These are phyloP conservation scores for Gleditsia sinensis DNA, from an alignment of 306 rosid species.

Conservation along the genomic window DNA sequence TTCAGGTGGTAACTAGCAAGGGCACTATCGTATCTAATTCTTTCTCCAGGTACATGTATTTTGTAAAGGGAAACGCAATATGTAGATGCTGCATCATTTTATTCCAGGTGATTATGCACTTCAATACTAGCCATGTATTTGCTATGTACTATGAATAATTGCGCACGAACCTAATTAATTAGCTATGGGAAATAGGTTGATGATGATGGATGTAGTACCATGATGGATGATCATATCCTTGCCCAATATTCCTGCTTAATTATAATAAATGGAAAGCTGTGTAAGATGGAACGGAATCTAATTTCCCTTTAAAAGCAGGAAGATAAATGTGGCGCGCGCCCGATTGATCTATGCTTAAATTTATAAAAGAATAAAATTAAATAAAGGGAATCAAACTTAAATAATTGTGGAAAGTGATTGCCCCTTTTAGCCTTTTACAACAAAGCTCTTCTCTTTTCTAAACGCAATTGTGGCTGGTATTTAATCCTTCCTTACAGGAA, in stretches of 20 bases:
- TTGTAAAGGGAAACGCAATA: neutral
- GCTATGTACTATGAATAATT: neutral
- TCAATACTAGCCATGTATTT: neutral
- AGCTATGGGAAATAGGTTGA: neutral
- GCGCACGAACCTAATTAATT: neutral
- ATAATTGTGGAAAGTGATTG: conserved; percentile 54
- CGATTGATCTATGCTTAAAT: conserved; percentile 26
- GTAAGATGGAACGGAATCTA: conserved; percentile 61
- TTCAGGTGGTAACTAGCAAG: conserved; percentile 30
- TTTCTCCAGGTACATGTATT: neutral
- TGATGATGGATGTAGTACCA: conserved; percentile 3
- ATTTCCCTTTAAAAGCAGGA: conserved; percentile 64
- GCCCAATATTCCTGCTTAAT: conserved; percentile 39
- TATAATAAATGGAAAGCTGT: conserved; percentile 39
- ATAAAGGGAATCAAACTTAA: conserved; percentile 32
- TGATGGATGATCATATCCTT: conserved; percentile 32
- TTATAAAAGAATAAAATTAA: conserved; percentile 17
- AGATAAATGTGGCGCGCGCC: conserved; percentile 49
- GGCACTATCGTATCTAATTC: neutral
- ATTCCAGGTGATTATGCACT: neutral
- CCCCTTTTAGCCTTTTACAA: conserved; percentile 46
- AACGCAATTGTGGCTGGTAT: conserved; percentile 41
- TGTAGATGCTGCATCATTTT: conserved; percentile 8
- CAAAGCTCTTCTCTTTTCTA: conserved; percentile 43
- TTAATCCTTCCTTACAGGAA: conserved; percentile 38